Base-by-base conservation (phyloP, 306 rosid genomes). In the Medicago ruthenica region DNA sequence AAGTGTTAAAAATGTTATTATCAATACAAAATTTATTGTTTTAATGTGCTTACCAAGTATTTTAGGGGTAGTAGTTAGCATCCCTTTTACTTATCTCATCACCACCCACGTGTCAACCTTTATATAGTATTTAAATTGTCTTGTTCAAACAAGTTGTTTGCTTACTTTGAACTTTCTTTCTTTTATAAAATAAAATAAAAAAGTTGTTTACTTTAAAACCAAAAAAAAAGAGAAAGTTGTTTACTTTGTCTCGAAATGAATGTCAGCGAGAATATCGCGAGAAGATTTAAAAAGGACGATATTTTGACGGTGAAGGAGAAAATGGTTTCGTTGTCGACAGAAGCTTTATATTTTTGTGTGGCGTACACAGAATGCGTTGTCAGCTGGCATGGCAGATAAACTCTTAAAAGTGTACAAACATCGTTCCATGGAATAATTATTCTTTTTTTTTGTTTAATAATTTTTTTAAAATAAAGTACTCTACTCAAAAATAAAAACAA, bases 351-450 rank as follows among this genome's bases (percentile, higher is more conserved):
- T 58, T 60, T 54, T 68, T 27, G 72, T 81, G 81, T 69, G 77
- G 81, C 69, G 76, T 80, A 75, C 41, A 68, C 59, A 66, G 71
- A 27, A 80, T 81, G 54, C 77, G 44, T 20, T 81, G 80, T 70
- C 84, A 75, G 83, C 66, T 80, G 80, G 83, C 80, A 60, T 69
- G 80, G 51, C 80, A 75, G 77, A 67, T 44, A 67, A 44, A 66
- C 71, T 66, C 54, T 45, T 60, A 61, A 74, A 75, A 61, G 21
- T 53, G 76, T 75, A 75, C 53, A 4, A 39, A 75, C 36, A 79
- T 31, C 8, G 50, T 79, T 73, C 53, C 41, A 65, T 64, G 10
- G 15, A 67, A 67, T 55, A 67, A 76, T 40, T 76, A 27, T 27
- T 27, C 7, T 15, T 7, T 62, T 74, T 42, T 44, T 39, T 39